Conservation (phyloP, 352 stramenopile genomes). For the Elongisporangium senticosum region DNA sequence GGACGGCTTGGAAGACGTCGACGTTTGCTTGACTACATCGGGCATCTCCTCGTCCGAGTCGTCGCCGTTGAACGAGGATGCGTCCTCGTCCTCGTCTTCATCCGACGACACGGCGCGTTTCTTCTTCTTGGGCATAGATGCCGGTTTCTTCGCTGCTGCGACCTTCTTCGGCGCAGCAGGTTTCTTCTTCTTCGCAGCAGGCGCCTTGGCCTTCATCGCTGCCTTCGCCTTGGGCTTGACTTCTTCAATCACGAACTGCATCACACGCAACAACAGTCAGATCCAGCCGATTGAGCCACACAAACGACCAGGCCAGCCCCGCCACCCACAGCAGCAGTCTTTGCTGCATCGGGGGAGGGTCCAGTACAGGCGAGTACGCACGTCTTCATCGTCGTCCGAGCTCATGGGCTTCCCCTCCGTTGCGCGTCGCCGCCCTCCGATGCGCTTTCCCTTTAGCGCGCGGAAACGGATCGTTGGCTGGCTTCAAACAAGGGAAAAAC, state of each 20-base stretch:
- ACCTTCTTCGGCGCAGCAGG: constrained; percentile 24
- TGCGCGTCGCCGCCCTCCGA: too few species aligned
- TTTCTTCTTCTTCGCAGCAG: constrained; percentile 29
- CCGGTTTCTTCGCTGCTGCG: constrained; percentile 21
- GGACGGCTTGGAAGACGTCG: constrained; percentile 6
- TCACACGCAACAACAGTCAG: constrained; percentile 2
- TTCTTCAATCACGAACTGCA: constrained; percentile 20
- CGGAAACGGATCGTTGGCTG: too few species aligned
- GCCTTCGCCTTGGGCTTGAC: constrained; percentile 20
- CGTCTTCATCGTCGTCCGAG: too few species aligned
- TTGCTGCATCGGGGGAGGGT: too few species aligned
- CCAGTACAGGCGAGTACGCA: too few species aligned
- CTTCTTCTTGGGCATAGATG: constrained; percentile 43
- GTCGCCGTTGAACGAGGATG: constrained; percentile 24
- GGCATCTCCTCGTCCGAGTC: constrained; percentile 19
- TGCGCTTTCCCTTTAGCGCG: too few species aligned
- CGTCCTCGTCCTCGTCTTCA: constrained; percentile 42
- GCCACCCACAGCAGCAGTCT: too few species aligned
- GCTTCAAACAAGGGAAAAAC: too few species aligned
- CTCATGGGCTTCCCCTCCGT: too few species aligned
- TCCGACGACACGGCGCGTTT: constrained; percentile 24
- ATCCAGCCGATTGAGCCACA: too few species aligned
- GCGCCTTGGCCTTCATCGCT: constrained; percentile 17
- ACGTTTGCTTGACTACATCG: constrained; percentile 7
- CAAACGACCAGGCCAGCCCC: too few species aligned